Evolutionary conservation across 78 protist species (phyloP).

Genomic region (Protostelium mycophagum): DNA sequence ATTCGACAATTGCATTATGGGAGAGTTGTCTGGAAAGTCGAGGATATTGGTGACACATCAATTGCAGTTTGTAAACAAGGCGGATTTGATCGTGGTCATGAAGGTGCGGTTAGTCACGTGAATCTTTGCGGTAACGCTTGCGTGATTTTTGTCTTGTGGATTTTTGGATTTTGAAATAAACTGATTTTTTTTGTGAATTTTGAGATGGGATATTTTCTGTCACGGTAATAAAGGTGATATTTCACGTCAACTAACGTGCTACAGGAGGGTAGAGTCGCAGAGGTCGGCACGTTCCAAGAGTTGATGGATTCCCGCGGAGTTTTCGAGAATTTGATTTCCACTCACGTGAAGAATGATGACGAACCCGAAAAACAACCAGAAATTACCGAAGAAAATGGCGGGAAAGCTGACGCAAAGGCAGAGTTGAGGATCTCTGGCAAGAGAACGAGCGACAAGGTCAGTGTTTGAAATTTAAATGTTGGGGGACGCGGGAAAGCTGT

Average conservation of each 20-base stretch:
- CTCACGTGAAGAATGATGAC: slow-evolving; percentile 24
- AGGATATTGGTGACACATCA: slow-evolving; percentile 76
- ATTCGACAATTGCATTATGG: slow-evolving; percentile 36
- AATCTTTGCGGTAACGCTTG: too few species aligned
- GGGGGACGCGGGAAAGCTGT: too few species aligned
- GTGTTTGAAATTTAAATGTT: too few species aligned
- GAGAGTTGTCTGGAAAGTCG: slow-evolving; percentile 30
- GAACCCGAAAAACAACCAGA: neutral
- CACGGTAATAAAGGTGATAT: too few species aligned
- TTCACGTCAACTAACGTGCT: neutral
- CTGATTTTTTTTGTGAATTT: too few species aligned
- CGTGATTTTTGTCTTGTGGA: too few species aligned
- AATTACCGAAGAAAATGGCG: slow-evolving; percentile 6
- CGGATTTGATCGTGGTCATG: slow-evolving; percentile 60
- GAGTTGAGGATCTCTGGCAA: neutral
- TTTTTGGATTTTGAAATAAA: too few species aligned
- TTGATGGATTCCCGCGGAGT: slow-evolving; percentile 23
- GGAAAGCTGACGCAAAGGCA: slow-evolving; percentile 13
- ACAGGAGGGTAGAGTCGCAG: slow-evolving; percentile 69
- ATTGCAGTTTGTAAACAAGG: slow-evolving; percentile 29
- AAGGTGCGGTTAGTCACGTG: too few species aligned
- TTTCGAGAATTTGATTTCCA: slow-evolving; percentile 32
- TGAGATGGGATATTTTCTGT: too few species aligned
- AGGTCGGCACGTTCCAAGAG: slow-evolving; percentile 56
- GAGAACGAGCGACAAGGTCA: neutral